Conservation (phyloP, 768 basidiomycete genomes). For the Phylloporus arenicola region DNA sequence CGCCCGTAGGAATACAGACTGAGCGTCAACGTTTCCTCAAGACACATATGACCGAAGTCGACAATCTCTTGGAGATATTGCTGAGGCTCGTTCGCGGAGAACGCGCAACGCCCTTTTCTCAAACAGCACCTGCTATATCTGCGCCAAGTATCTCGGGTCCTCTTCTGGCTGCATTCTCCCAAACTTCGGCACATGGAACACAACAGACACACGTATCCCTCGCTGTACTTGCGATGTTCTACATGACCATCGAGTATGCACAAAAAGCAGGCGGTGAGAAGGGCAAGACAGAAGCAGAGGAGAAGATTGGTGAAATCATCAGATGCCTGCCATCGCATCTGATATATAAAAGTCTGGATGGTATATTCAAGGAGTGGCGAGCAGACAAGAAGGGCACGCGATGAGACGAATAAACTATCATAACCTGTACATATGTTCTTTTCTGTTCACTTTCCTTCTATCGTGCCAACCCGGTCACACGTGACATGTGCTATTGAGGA, state of each 20-base stretch:
- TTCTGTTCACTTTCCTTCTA: constrained; percentile 5
- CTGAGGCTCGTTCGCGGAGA: constrained; percentile 89
- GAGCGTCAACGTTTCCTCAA: constrained; percentile 87
- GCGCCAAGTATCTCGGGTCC: constrained; percentile 64
- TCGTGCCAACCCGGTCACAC: constrained; percentile 10
- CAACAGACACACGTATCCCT: constrained; percentile 95
- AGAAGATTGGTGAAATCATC: constrained; percentile 82
- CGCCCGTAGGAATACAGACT: constrained; percentile 63
- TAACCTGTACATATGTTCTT: constrained; percentile 3
- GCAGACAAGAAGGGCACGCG: constrained; percentile 73
- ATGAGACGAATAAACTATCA: constrained; percentile 16
- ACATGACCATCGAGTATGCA: constrained; percentile 79
- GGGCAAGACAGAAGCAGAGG: constrained; percentile 68
- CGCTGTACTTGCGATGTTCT: constrained; percentile 87
- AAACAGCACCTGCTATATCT: constrained; percentile 54
- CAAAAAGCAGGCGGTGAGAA: constrained; percentile 60
- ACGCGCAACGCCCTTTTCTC: constrained; percentile 66
- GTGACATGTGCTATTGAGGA: constrained; percentile 23
- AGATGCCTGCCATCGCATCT: constrained; percentile 82
- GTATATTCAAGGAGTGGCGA: constrained; percentile 90
- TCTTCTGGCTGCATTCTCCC: constrained; percentile 61
- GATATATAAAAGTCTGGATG: constrained; percentile 87
- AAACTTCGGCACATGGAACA: constrained; percentile 73
- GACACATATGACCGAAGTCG: constrained; percentile 79
- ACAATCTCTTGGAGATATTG: constrained; percentile 90